These are phyloP conservation scores for Hymenochaete sp. DNA, from an alignment of 1,284 basidiomycete genomes.

Conservation along the genomic window DNA sequence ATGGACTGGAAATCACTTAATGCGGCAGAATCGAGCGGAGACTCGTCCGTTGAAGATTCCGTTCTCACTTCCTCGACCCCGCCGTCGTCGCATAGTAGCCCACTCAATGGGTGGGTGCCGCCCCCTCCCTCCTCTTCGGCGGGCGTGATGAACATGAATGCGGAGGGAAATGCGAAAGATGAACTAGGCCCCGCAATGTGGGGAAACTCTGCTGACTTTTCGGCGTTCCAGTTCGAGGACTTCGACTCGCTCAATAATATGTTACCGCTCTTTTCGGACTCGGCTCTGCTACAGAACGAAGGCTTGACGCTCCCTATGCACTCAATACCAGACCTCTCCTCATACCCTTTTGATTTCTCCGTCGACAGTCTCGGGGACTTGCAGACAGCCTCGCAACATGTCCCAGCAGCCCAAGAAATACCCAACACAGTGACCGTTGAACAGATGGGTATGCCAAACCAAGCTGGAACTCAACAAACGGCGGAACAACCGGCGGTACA, in stretches of 20 bases:
- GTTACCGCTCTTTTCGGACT: conserved; percentile 3
- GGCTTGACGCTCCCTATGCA: not conserved
- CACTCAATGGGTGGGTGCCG: conserved; percentile 5
- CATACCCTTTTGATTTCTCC: conserved; percentile 8
- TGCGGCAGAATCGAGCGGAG: not conserved
- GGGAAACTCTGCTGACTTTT: conserved; percentile 8
- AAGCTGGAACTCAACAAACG: no score
- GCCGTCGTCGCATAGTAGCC: conserved; percentile 14
- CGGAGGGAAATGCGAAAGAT: not conserved
- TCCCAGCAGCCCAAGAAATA: conserved; percentile 5
- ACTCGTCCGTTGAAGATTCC: conserved; percentile 15
- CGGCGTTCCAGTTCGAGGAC: conserved; percentile 6
- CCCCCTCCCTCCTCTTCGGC: not conserved
- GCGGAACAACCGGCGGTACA: not conserved
- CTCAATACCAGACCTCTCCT: conserved; percentile 1
- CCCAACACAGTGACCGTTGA: no score
- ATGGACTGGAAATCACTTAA: conserved; percentile 4
- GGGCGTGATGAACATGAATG: no score
- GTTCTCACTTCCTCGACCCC: conserved; percentile 8
- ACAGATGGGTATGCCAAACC: no score
- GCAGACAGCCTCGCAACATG: not conserved
- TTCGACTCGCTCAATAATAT: not conserved
- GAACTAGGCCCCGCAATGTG: conserved; percentile 1
- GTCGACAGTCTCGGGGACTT: not conserved
- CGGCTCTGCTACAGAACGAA: conserved; percentile 2